Evolutionary conservation across 345 rosid genomes (phyloP).

Genomic region (Rubroshorea leprosula): DNA sequence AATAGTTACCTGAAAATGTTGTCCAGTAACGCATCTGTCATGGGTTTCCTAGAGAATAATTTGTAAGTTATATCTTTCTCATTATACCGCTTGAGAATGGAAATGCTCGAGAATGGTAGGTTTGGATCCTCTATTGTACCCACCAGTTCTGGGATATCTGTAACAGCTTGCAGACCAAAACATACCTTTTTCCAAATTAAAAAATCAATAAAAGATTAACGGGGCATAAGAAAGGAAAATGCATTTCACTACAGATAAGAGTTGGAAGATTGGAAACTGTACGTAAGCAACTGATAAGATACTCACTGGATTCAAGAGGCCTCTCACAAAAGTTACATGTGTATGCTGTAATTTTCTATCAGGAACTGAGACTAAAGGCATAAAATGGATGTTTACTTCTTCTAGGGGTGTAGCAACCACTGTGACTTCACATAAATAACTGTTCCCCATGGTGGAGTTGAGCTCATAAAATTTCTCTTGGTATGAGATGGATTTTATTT

Average conservation of each 20-base stretch:
- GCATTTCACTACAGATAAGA: background rate
- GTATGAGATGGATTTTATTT: slow-evolving; percentile 56
- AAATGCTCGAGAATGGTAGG: slow-evolving; percentile 79
- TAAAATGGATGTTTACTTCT: slow-evolving; percentile 60
- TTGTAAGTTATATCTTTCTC: slow-evolving; percentile 62
- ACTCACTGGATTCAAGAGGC: slow-evolving; percentile 80
- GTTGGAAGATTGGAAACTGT: background rate
- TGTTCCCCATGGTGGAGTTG: slow-evolving; percentile 61
- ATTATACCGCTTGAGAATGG: slow-evolving; percentile 52
- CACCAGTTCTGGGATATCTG: slow-evolving; percentile 68
- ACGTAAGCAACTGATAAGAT: background rate
- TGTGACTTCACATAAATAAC: slow-evolving; percentile 57
- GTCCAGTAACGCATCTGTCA: slow-evolving; percentile 64
- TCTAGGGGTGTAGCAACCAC: slow-evolving; percentile 79
- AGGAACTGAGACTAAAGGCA: slow-evolving; percentile 63
- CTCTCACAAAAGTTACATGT: slow-evolving; percentile 88
- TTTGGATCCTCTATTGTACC: slow-evolving; percentile 75
- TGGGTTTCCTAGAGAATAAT: slow-evolving; percentile 59
- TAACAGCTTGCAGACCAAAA: slow-evolving; percentile 53
- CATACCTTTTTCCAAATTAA: slow-evolving; percentile 48
- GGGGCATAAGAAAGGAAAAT: background rate
- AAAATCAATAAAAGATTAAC: background rate
- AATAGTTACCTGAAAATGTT: slow-evolving; percentile 71
- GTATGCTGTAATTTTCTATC: slow-evolving; percentile 81
- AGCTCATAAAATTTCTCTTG: slow-evolving; percentile 68